phyloP scores from a whole-genome alignment of 139 green algal genomes.

The Coelastrella sp. region DNA sequence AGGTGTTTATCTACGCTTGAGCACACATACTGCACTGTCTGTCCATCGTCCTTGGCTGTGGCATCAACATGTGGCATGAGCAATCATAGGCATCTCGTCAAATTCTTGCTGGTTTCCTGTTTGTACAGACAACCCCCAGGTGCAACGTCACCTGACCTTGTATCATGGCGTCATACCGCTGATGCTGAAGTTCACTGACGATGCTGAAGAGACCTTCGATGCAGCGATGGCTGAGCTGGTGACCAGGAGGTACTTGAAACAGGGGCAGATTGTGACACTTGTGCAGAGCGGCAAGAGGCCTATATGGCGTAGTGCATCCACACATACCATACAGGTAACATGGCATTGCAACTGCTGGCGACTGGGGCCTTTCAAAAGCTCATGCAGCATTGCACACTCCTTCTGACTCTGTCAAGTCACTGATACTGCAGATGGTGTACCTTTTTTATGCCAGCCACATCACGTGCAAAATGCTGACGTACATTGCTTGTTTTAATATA shows the following conservation, averaged over 20 bases:
- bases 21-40: background rate
- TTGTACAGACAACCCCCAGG: slow-evolving; percentile 49
- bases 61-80: background rate
- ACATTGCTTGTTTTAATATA: too few relatives aligned
- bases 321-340: slow-evolving; percentile 76
- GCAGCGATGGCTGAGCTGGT: slow-evolving; percentile 74
- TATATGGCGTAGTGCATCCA: slow-evolving; percentile 84
- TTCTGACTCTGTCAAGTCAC: background rate
- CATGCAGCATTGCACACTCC: background rate
- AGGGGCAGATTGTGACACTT: slow-evolving; percentile 81
- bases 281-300: slow-evolving; percentile 84
- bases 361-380: background rate
- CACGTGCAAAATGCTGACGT: too few relatives aligned
- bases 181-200: slow-evolving; percentile 65
- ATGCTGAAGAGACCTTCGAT: slow-evolving; percentile 66
- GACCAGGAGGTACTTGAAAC: slow-evolving; percentile 64
- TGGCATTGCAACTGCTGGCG: too few relatives aligned
- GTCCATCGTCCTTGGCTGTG: background rate
- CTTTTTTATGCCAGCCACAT: too few relatives aligned
- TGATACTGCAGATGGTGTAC: background rate
- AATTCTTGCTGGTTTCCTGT: background rate
- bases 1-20: slow-evolving; percentile 67
- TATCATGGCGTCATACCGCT: slow-evolving; percentile 84
- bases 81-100: background rate
- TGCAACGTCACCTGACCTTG: slow-evolving; percentile 87